Evolutionary conservation across 1,139 yeast genomes (phyloP).

Genomic region (Eremothecium gossypii): DNA sequence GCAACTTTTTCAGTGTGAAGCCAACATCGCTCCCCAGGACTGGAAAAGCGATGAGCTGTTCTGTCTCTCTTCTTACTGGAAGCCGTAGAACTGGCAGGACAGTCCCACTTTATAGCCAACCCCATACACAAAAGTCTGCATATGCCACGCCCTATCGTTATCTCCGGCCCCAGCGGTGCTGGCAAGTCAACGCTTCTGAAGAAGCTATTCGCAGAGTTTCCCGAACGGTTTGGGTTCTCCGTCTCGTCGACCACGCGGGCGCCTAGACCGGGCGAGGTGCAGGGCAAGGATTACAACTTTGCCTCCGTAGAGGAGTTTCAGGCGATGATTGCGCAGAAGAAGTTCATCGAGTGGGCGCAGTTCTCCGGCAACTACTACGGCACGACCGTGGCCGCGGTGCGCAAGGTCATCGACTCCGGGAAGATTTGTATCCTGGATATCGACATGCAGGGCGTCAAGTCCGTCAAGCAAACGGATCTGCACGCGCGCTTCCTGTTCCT

Average conservation of each 20-base stretch:
- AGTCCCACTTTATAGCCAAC: not conserved
- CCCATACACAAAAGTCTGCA: conserved; percentile 1
- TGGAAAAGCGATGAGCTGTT: too few species aligned
- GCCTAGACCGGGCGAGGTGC: conserved; percentile 85
- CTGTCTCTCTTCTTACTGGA: too few species aligned
- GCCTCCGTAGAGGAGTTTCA: conserved; percentile 71
- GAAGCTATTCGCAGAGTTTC: conserved; percentile 81
- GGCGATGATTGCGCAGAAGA: conserved; percentile 57
- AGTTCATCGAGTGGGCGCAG: conserved; percentile 95
- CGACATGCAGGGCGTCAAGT: conserved; percentile 97
- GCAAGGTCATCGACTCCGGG: conserved; percentile 44
- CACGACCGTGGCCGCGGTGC: conserved; percentile 77
- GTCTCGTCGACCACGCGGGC: conserved; percentile 88
- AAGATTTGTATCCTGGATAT: conserved; percentile 85
- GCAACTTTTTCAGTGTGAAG: too few species aligned
- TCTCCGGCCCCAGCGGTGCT: conserved; percentile 95
- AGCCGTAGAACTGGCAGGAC: too few species aligned
- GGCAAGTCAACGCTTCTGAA: conserved; percentile 93
- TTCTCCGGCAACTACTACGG: conserved; percentile 97
- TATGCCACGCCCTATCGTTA: conserved; percentile 72
- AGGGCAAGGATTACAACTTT: conserved; percentile 88
- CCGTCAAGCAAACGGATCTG: conserved; percentile 73
- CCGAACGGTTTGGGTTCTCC: conserved; percentile 84
- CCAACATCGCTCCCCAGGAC: too few species aligned
- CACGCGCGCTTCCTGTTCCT: conserved; percentile 80